Evolutionary conservation across 306 rosid species (phyloP).

Genomic region (Mimosa bimucronata): DNA sequence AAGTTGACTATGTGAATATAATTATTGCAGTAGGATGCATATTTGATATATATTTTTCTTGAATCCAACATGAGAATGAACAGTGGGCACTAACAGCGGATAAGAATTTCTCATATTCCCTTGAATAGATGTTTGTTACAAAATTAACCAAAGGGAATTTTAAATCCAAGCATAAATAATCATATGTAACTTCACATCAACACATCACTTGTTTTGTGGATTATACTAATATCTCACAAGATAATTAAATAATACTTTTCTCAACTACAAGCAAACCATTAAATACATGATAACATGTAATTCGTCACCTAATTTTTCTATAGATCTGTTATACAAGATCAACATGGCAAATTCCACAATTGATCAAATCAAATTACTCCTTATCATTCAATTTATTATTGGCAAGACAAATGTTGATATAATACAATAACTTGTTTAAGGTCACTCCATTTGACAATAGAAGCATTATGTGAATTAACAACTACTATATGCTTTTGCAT

Average conservation of each 20-base stretch:
- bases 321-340: not conserved
- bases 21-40: not conserved
- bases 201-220: not conserved
- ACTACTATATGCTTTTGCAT: not conserved
- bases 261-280: no score
- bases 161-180: not conserved
- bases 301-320: no score
- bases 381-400: no score
- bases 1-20: not conserved
- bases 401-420: not conserved
- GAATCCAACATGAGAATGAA: not conserved
- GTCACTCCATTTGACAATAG: conserved; percentile 15
- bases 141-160: not conserved
- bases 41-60: not conserved
- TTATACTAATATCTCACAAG: no score
- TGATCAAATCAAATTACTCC: no score
- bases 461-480: not conserved
- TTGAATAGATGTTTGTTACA: not conserved
- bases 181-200: not conserved
- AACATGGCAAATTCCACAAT: no score
- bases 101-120: not conserved
- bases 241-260: no score
- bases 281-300: no score
- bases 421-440: not conserved
- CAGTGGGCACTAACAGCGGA: not conserved